phyloP scores from a whole-genome alignment of 1,284 basidiomycete genomes.

The Heterobasidion annosum region DNA sequence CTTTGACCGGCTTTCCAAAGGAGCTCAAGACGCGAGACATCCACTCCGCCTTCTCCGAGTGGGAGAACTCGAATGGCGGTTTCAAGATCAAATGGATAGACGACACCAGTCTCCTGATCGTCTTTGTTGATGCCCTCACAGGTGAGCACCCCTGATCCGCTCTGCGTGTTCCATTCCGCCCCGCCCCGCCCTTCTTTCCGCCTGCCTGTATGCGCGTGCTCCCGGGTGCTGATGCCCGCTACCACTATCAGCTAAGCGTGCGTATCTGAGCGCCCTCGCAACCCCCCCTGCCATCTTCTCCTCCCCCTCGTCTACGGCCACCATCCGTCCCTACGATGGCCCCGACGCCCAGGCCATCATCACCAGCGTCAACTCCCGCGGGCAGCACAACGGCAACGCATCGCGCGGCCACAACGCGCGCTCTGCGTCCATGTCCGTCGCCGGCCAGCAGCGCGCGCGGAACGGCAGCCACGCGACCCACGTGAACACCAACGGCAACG shows the following conservation, averaged over 20 bases:
- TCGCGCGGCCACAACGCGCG: constrained; percentile 63
- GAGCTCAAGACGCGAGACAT: constrained; percentile 98
- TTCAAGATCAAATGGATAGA: constrained; percentile 99
- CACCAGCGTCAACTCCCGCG: constrained; percentile 74
- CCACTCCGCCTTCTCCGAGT: constrained; percentile 84
- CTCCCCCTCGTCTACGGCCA: constrained; percentile 39
- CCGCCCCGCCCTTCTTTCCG: constrained; percentile 2
- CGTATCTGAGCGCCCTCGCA: constrained; percentile 84
- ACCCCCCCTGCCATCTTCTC: constrained; percentile 71
- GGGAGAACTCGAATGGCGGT: constrained; percentile 80
- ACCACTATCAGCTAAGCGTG: constrained; percentile 68
- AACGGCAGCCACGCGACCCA: constrained; percentile 27
- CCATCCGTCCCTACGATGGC: constrained; percentile 87
- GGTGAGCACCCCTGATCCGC: constrained; percentile 42
- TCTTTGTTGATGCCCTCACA: constrained; percentile 80
- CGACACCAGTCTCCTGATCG: constrained; percentile 91
- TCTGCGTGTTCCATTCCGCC: constrained; percentile 2
- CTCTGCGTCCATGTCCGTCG: constrained; percentile 59
- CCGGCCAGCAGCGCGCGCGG: constrained; percentile 36
- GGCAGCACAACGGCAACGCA: constrained; percentile 35
- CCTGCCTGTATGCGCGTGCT: constrained; percentile 2
- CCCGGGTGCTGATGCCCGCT: background rate
- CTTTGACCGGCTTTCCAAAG: constrained; percentile 84
- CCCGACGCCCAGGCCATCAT: constrained; percentile 90
- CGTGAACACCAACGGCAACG: constrained; percentile 25